Evolutionary conservation across 192 early-diverging fungal genomes (phyloP), one percentile per base, ranked within the genome.

Genomic region (Phlyctochytrium planicorne): DNA sequence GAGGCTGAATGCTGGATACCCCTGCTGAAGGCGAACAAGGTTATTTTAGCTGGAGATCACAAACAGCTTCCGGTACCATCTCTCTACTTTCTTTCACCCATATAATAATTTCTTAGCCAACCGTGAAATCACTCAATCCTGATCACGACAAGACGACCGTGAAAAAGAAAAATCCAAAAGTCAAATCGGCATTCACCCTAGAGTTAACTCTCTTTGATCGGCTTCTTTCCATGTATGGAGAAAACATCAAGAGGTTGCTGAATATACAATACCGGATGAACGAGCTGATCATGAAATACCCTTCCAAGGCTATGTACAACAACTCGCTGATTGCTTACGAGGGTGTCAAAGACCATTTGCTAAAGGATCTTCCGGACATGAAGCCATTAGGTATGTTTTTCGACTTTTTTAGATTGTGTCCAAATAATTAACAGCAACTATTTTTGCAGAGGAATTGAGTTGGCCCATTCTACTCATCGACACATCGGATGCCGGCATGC

Each of bases 241-340:
- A 69, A 0, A 40, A 61, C 2, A 77, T 91, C 59, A 90, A 90
- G 64, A 60, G 79, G 30, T 84, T 95, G 78, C 75, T 97, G 10
- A 80, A 82, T 1, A 87, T 87, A 0, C 95, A 97, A 75, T 97
- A 97, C 66, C 87, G 95, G 29, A 95, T 95, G 93, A 81, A 97
- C 72, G 73, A 85, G 35, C 62, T 73, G 31, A 94, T 97, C 40
- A 92, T 91, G 89, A 63, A 78, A 2, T 93, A 91, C 32, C 88
- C 93, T 6, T 81, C 77, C 0, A 62, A 79, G 10, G 74, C 76
- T 37, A 75, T 97, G 29, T 97, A 97, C 74, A 83, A 88, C 17
- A 78, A 79, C 16, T 40, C 81, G 29, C 79, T 97, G 25, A 77
- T 78, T 0, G 87, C 92, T 0, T 84, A 92, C 50, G 72, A 78